phyloP scores from a whole-genome alignment of 163 green algal species.

The Prototheca cutis region DNA sequence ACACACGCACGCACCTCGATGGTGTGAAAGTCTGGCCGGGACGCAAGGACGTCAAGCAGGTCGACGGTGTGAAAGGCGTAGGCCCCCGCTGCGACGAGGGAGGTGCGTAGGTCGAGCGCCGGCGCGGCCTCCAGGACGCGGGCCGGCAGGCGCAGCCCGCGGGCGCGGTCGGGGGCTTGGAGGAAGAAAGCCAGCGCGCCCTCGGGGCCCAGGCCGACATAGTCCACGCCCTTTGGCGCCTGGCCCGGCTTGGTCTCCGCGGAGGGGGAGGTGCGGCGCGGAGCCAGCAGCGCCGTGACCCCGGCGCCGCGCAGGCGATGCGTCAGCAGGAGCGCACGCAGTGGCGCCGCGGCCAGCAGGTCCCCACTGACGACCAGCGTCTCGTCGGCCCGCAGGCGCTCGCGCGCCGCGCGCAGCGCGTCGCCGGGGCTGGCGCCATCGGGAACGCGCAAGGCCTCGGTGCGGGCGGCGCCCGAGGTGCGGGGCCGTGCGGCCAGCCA shows the following conservation, averaged over 20 bases:
- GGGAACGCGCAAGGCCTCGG: constrained; percentile 45
- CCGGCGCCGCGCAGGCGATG: constrained; percentile 27
- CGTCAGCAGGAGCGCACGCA: constrained; percentile 38
- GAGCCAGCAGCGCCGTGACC: constrained; percentile 31
- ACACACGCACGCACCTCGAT: constrained; percentile 1
- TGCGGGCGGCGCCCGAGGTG: constrained; percentile 9
- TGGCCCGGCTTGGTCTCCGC: constrained; percentile 41
- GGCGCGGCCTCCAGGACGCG: constrained; percentile 9
- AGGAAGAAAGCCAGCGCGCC: constrained; percentile 56
- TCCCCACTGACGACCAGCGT: constrained; percentile 64
- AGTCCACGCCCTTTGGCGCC: constrained; percentile 61
- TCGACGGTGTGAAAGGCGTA: constrained; percentile 31
- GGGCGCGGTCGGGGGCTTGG: constrained; percentile 38
- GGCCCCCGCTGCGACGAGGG: constrained; percentile 43
- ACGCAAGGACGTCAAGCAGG: constrained; percentile 27
- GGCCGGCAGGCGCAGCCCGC: constrained; percentile 38
- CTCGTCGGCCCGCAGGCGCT: constrained; percentile 33
- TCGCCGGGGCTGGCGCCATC: constrained; percentile 52
- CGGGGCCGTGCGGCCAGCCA: constrained; percentile 27
- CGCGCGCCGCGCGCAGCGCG: constrained; percentile 45
- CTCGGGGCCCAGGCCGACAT: constrained; percentile 35
- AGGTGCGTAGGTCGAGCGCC: constrained; percentile 20
- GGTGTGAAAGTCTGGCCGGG: constrained; percentile 35
- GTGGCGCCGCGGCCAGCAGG: constrained; percentile 58
- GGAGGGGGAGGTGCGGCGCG: constrained; percentile 16